phyloP scores from a whole-genome alignment of 2,329 filamentous ascomycete genomes.

The Arthrobotrys musiformis region DNA sequence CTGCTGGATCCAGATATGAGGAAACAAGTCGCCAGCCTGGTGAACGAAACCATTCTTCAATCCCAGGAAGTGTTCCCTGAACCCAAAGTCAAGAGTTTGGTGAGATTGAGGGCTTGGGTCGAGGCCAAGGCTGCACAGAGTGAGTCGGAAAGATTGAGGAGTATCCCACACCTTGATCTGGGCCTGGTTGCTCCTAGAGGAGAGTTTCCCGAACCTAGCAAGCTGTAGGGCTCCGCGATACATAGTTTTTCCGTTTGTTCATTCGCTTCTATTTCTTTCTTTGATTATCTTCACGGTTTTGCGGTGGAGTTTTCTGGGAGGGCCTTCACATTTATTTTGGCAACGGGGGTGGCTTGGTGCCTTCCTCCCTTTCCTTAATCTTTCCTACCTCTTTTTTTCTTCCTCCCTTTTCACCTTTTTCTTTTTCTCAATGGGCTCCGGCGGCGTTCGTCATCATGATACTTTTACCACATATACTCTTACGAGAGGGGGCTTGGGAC shows the following conservation, averaged over 20 bases:
- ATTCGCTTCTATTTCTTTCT: conserved; percentile 25
- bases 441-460: conserved; percentile 54
- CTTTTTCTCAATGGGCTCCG: conserved; percentile 32
- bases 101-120: conserved; percentile 85
- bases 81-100: conserved; percentile 81
- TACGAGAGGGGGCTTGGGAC: conserved; percentile 18
- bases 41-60: conserved; percentile 87
- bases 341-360: conserved; percentile 36
- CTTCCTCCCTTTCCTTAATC: no score
- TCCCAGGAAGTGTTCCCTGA: conserved; percentile 78
- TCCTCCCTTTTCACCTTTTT: conserved; percentile 25
- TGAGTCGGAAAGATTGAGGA: conserved; percentile 57
- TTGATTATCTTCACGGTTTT: conserved; percentile 11
- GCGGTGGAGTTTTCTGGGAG: conserved; percentile 14
- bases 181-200: conserved; percentile 50
- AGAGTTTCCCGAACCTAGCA: conserved; percentile 5
- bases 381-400: no score
- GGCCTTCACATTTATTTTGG: neutral
- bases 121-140: conserved; percentile 70
- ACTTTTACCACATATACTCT: conserved; percentile 33
- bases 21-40: conserved; percentile 82
- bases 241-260: neutral
- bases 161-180: conserved; percentile 57
- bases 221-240: conserved; percentile 19
- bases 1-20: conserved; percentile 83